phyloP scores from a whole-genome alignment of 1,284 basidiomycete species.

The Moesziomyces parantarcticus region DNA sequence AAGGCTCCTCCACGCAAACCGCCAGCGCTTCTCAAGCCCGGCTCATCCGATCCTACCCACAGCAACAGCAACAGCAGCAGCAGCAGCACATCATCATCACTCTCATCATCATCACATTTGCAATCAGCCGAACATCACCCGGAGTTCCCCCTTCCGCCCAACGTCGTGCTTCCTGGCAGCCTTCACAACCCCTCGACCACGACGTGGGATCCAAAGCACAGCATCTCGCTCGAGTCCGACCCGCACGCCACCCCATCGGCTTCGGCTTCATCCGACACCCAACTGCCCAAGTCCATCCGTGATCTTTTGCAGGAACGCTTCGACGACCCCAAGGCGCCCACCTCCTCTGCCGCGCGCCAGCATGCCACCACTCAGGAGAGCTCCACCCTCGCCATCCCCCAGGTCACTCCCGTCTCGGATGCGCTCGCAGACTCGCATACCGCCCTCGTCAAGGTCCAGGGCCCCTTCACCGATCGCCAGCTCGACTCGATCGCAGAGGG shows the following conservation, averaged over 20 bases:
- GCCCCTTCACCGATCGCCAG: slow-evolving; percentile 94
- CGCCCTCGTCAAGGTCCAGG: slow-evolving; percentile 95
- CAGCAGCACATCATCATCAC: slow-evolving; percentile 14
- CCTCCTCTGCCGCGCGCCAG: slow-evolving; percentile 32
- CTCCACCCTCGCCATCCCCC: slow-evolving; percentile 53
- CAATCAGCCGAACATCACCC: slow-evolving; percentile 16
- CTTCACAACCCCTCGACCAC: slow-evolving; percentile 49
- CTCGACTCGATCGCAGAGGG: slow-evolving; percentile 92
- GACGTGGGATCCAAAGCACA: slow-evolving; percentile 36
- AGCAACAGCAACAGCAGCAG: slow-evolving; percentile 13
- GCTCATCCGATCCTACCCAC: slow-evolving; percentile 4
- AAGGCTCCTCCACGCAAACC: slow-evolving; percentile 27
- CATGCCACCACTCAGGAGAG: slow-evolving; percentile 66
- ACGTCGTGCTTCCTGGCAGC: slow-evolving; percentile 33
- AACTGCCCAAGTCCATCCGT: slow-evolving; percentile 36
- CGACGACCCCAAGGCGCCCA: slow-evolving; percentile 57
- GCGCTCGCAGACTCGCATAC: slow-evolving; percentile 72
- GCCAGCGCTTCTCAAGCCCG: slow-evolving; percentile 5
- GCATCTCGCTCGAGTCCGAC: slow-evolving; percentile 24
- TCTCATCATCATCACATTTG: slow-evolving; percentile 8
- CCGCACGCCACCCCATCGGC: slow-evolving; percentile 9
- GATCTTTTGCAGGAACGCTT: slow-evolving; percentile 35
- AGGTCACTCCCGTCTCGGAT: slow-evolving; percentile 35
- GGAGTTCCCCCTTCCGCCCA: slow-evolving; percentile 45
- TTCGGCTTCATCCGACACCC: slow-evolving; percentile 1